Base-by-base conservation (phyloP, 257 asterid species). In the Haberlea rhodopensis region DNA sequence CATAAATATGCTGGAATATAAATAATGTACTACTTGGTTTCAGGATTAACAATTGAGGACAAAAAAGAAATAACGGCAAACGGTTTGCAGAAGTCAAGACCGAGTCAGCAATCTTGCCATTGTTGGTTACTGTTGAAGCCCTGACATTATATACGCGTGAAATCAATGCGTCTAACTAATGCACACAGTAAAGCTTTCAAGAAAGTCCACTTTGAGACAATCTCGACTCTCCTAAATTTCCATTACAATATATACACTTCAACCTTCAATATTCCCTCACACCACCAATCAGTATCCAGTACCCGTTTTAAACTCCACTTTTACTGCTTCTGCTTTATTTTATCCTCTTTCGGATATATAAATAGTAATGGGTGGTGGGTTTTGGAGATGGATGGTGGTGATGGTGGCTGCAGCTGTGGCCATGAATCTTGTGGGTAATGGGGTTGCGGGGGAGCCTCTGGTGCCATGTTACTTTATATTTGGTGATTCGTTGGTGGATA, bases 401-500 rank as follows among this genome's bases (percentile, higher is more conserved):
- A 65, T 57, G 57, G 75, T 60, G 1, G 66, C 51, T 48, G 59
- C 28, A 3, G 75, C 34, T 56, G 65, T 65, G 32, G 60, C 62
- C 65, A 56, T 34, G 68, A 63, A 20, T 62, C 62, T 73, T 22
- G 25, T n/a, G n/a, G n/a, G 32, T 15, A 26, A 27, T 43, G 77
- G 51, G 68, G 84, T 45, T 15, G 23, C 16, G 57, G 89, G 81
- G n/a, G 74, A 77, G 63, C 86, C 87, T 3, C 94, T 83, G 67
- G 94, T 83, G 3, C 95, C 95, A 3, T 84, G 95, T 57, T 82
- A 65, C 77, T 87, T 87, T 54, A 68, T 82, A 32, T 87, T 87
- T 48, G 95, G 95, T 16, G 95, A 87, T 66, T 87, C 95, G 0
- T 73, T 87, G 61, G 91, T 84, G 24, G 95, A 87, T 43, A 84